Evolutionary conservation across 352 stramenopile genomes (phyloP), one percentile per base, ranked within the genome.

Genomic region (Aphanomyces stellatus): DNA sequence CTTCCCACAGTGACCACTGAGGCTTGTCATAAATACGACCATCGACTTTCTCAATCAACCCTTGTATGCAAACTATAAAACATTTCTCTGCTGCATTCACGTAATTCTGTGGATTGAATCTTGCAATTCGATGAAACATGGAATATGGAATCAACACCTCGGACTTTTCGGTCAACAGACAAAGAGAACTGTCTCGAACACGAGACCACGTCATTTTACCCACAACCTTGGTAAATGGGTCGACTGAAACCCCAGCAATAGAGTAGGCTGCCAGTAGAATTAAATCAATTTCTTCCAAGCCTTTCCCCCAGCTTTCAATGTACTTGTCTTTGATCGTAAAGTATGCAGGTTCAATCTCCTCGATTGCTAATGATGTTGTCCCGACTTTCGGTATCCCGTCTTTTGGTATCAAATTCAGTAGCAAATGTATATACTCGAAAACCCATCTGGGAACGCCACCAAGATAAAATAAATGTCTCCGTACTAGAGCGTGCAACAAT

Each of bases 391-490:
- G n/a, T n/a, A n/a, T n/a, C n/a, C n/a, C n/a, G n/a, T n/a, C n/a
- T n/a, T n/a, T n/a, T n/a, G n/a, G n/a, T n/a, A 46, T 46, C 37
- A 46, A 46, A n/a, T 46, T 46, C 37, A 46, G n/a, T 2, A 46
- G 37, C 37, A 46, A 46, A 2, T 11, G n/a, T 1, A 46, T 46
- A 71, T 73, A 75, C 5, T 72, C 66, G 66, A 71, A 61, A 69
- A 65, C 17, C 71, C 67, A 75, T 30, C 71, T 62, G 30, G 71
- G 66, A 65, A 75, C 37, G 30, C 71, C 65, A 24, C 60, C 60
- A 72, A 74, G 66, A 65, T 67, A 15, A 40, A 72, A 63, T 46
- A 75, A 71, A 66, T 75, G 4, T 4, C 65, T 66, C 43, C 70
- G 65, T 69, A 72, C 68, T 25, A 37, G 60, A 24, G 65, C 10